Conservation (phyloP, 2,329 filamentous ascomycete species). For the Aspergillus chevalieri region DNA sequence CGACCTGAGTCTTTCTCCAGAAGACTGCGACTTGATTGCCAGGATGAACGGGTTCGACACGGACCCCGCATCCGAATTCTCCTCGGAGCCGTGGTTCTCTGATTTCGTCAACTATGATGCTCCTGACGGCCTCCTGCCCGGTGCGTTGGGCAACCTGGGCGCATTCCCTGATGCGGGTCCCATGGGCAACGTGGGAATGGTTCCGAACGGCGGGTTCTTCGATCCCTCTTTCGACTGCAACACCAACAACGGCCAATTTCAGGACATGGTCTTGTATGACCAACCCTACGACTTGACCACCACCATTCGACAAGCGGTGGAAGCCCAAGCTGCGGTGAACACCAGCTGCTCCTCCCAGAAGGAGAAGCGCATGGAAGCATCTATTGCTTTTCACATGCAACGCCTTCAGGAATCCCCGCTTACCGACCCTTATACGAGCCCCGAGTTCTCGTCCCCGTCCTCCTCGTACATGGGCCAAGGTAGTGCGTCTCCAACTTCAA, state of each 20-base stretch:
- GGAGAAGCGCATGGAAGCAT: constrained; percentile 37
- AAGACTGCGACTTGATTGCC: constrained; percentile 21
- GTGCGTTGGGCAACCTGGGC: constrained; percentile 14
- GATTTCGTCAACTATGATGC: constrained; percentile 19
- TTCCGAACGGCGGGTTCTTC: constrained; percentile 2
- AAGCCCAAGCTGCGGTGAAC: constrained; percentile 33
- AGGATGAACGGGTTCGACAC: constrained; percentile 17
- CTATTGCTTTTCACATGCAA: constrained; percentile 37
- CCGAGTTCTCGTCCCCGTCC: constrained; percentile 26
- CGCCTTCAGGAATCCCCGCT: constrained; percentile 27
- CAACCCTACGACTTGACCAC: neutral
- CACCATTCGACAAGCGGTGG: constrained; percentile 27
- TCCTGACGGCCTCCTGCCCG: constrained; percentile 11
- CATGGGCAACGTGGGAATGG: constrained; percentile 11
- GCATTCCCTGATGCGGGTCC: constrained; percentile 1
- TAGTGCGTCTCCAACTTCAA: constrained; percentile 19
- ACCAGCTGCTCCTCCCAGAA: constrained; percentile 29
- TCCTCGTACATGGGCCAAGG: constrained; percentile 25
- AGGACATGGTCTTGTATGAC: constrained; percentile 1
- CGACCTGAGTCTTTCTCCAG: constrained; percentile 24
- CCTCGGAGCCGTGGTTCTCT: constrained; percentile 17
- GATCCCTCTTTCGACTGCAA: constrained; percentile 1
- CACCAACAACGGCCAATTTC: constrained; percentile 8
- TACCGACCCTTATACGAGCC: constrained; percentile 22
- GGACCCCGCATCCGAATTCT: constrained; percentile 13